phyloP scores from a whole-genome alignment of 2,329 filamentous ascomycete genomes.

The Elsinoe australis region DNA sequence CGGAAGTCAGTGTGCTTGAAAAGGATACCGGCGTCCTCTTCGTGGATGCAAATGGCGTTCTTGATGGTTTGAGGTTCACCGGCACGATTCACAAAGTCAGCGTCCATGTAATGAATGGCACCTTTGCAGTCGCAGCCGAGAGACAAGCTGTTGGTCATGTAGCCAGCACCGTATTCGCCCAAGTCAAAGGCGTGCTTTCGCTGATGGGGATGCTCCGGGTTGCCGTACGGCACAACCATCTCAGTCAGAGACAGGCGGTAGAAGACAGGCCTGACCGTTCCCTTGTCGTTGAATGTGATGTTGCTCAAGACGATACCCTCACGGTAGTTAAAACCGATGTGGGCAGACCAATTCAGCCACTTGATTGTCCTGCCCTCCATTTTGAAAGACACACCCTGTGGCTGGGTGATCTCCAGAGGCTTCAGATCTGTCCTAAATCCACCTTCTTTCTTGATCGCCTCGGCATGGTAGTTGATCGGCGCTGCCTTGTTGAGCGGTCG shows the following conservation, averaged over 20 bases:
- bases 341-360: conserved; percentile 92
- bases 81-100: conserved; percentile 69
- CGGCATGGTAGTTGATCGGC: conserved; percentile 72
- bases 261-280: conserved; percentile 68
- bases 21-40: conserved; percentile 83
- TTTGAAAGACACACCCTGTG: conserved; percentile 80
- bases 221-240: conserved; percentile 89
- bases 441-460: conserved; percentile 61
- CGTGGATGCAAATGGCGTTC: conserved; percentile 92
- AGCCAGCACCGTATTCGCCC: conserved; percentile 71
- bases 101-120: conserved; percentile 84
- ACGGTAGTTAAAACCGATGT: conserved; percentile 90
- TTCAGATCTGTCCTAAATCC: conserved; percentile 75
- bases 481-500: conserved; percentile 64
- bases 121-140: conserved; percentile 83
- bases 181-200: conserved; percentile 72
- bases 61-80: conserved; percentile 67
- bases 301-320: conserved; percentile 88
- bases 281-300: conserved; percentile 80
- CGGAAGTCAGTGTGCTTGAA: conserved; percentile 88
- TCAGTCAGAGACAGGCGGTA: conserved; percentile 83
- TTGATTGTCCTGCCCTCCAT: conserved; percentile 65
- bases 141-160: conserved; percentile 57
- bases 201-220: conserved; percentile 72
- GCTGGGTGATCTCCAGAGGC: conserved; percentile 79